phyloP scores from a whole-genome alignment of 2,329 filamentous ascomycete genomes.

The Botrytis fabae region DNA sequence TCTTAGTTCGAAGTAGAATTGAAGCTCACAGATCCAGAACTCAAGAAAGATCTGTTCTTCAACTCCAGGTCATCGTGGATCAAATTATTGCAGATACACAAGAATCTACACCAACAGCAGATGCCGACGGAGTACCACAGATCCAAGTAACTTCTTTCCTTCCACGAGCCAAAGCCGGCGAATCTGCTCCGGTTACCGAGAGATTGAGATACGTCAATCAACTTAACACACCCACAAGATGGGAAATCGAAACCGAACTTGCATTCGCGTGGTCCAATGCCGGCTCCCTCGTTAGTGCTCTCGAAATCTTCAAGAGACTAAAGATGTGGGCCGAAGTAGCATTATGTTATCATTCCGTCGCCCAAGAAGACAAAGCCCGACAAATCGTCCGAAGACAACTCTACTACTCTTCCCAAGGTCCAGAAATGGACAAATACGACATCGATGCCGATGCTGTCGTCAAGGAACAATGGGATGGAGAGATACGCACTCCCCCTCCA shows the following conservation, averaged over 20 bases:
- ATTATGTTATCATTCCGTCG: constrained; percentile 62
- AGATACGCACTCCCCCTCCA: constrained; percentile 68
- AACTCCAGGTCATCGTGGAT: constrained; percentile 92
- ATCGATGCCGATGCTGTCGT: constrained; percentile 55
- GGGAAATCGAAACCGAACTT: constrained; percentile 92
- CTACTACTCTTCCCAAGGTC: constrained; percentile 61
- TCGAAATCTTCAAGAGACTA: constrained; percentile 93
- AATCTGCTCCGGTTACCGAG: constrained; percentile 75
- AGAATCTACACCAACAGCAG: constrained; percentile 30
- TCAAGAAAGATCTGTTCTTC: constrained; percentile 82
- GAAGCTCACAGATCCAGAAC: constrained; percentile 87
- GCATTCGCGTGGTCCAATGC: constrained; percentile 89
- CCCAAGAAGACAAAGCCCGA: constrained; percentile 76
- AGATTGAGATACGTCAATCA: constrained; percentile 82
- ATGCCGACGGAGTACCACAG: constrained; percentile 42
- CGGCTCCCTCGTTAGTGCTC: constrained; percentile 82
- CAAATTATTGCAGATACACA: constrained; percentile 86
- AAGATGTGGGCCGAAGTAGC: constrained; percentile 95
- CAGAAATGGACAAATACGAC: constrained; percentile 44
- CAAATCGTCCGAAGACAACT: constrained; percentile 75
- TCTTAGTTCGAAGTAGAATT: constrained; percentile 85
- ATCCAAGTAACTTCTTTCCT: constrained; percentile 74
- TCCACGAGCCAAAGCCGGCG: constrained; percentile 69
- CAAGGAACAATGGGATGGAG: constrained; percentile 60
- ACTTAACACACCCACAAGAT: constrained; percentile 79